phyloP scores from a whole-genome alignment of 1,284 basidiomycete species.

The Trichosporon inkin region DNA sequence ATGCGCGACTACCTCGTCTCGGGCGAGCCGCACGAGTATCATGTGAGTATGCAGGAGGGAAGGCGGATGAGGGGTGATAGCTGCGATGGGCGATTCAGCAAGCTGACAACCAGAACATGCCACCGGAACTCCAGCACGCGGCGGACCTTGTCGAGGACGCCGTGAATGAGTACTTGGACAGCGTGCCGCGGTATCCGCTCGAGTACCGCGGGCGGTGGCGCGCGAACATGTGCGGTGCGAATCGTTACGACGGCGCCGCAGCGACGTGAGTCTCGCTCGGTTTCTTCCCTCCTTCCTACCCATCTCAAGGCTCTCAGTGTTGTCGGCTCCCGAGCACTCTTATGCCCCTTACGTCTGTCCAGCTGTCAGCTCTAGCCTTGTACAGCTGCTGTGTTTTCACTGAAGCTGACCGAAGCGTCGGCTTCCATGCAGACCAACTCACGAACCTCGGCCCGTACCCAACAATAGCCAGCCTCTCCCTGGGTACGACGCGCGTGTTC shows the following conservation, averaged over 20 bases:
- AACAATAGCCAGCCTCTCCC: conserved; percentile 85
- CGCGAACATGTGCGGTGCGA: conserved; percentile 86
- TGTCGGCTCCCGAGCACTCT: neutral
- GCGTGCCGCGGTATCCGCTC: conserved; percentile 60
- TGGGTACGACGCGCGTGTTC: conserved; percentile 74
- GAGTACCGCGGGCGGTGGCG: conserved; percentile 77
- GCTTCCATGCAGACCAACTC: conserved; percentile 69
- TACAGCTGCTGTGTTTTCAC: neutral
- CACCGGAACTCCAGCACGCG: conserved; percentile 63
- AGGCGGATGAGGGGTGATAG: too few species aligned
- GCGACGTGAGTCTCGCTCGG: conserved; percentile 52
- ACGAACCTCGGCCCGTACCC: conserved; percentile 81
- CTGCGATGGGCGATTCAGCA: too few species aligned
- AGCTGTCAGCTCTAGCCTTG: neutral
- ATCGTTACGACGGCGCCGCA: conserved; percentile 77
- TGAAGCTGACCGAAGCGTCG: conserved; percentile 57
- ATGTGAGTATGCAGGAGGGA: too few species aligned
- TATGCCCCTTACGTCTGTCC: neutral
- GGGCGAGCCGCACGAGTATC: conserved; percentile 30
- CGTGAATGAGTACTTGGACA: conserved; percentile 69
- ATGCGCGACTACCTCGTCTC: neutral
- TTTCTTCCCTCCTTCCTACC: too few species aligned
- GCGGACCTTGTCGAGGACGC: conserved; percentile 68
- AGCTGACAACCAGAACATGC: conserved; percentile 7
- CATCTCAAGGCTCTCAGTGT: too few species aligned